Conservation (phyloP, 1,284 basidiomycete species). For the Cryptococcus sp. region DNA sequence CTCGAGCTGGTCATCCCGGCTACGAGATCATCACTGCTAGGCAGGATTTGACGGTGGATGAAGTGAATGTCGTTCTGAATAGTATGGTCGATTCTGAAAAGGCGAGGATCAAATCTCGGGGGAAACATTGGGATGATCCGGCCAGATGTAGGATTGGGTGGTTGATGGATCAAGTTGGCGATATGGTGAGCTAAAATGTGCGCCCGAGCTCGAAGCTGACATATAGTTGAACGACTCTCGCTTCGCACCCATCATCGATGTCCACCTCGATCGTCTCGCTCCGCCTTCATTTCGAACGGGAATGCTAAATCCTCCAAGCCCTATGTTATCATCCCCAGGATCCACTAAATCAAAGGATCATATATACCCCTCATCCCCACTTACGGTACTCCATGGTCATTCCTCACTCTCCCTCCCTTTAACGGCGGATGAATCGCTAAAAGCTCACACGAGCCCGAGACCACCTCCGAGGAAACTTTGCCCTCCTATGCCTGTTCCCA, state of each 20-base stretch:
- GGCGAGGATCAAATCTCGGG: slow-evolving; percentile 1
- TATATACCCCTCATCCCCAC: neutral
- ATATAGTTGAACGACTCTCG: neutral
- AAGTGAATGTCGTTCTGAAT: slow-evolving; percentile 5
- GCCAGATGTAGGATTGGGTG: slow-evolving; percentile 9
- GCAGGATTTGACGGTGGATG: neutral
- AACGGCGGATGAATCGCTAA: neutral
- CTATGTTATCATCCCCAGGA: neutral
- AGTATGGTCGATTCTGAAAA: slow-evolving; percentile 7
- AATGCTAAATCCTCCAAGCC: neutral
- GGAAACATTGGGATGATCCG: slow-evolving; percentile 9
- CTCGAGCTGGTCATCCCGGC: neutral
- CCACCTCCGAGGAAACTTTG: neutral
- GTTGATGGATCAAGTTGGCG: slow-evolving; percentile 16
- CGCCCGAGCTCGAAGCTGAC: neutral
- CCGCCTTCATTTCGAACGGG: neutral
- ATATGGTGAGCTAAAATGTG: slow-evolving; percentile 7
- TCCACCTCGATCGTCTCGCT: neutral
- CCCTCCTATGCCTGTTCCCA: neutral
- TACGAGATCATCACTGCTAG: neutral
- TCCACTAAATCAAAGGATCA: neutral
- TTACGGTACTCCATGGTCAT: too few species aligned
- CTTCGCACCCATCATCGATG: neutral
- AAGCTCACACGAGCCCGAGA: neutral
- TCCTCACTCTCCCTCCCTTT: neutral